Conservation (phyloP, 2,329 filamentous ascomycete genomes). For the Sarocladium oryzae region DNA sequence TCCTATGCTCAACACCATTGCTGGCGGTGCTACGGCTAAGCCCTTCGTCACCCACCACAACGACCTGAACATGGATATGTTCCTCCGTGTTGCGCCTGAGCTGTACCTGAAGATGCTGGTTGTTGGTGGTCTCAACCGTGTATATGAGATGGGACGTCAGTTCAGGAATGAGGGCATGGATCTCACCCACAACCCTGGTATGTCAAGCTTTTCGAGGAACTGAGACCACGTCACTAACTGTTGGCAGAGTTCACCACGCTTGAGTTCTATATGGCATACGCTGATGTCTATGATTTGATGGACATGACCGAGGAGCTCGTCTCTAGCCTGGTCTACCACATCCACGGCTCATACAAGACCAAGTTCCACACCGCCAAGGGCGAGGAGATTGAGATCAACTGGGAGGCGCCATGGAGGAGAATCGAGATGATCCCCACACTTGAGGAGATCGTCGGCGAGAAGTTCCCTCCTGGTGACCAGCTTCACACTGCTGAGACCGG, state of each 20-base stretch:
- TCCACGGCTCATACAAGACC: conserved; percentile 81
- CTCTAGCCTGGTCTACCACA: conserved; percentile 77
- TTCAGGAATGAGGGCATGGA: conserved; percentile 81
- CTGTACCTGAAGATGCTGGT: conserved; percentile 94
- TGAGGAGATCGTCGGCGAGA: conserved; percentile 84
- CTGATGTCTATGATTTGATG: conserved; percentile 78
- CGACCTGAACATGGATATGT: conserved; percentile 89
- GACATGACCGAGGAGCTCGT: conserved; percentile 89
- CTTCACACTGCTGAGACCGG: conserved; percentile 86
- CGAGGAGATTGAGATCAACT: conserved; percentile 87
- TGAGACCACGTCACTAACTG: conserved; percentile 8
- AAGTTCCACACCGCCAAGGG: conserved; percentile 81
- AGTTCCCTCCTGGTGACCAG: conserved; percentile 83
- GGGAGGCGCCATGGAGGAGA: conserved; percentile 88
- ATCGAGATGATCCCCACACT: conserved; percentile 87
- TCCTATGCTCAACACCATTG: conserved; percentile 94
- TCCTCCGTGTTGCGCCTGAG: conserved; percentile 90
- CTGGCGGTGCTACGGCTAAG: conserved; percentile 87
- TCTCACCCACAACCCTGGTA: conserved; percentile 72
- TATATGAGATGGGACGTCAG: conserved; percentile 92
- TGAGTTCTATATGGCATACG: conserved; percentile 95
- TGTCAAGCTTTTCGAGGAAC: background rate
- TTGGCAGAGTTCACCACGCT: conserved; percentile 83
- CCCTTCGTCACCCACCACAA: conserved; percentile 97
- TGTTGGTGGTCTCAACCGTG: conserved; percentile 87